phyloP scores from a whole-genome alignment of 306 rosid species.

The Inga oerstediana region DNA sequence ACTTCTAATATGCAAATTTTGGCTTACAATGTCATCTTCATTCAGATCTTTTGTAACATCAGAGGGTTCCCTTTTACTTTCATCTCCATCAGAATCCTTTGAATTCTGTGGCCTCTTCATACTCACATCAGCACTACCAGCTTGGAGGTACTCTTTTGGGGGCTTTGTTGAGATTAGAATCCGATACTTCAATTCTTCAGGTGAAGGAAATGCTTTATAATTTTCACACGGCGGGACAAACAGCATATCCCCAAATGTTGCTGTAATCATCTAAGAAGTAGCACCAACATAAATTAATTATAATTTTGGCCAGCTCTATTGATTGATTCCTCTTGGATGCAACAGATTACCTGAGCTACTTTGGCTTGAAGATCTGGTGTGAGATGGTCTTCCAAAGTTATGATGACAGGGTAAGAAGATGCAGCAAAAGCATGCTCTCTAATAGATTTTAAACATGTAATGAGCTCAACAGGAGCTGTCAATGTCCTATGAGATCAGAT shows the following conservation, averaged over 20 bases:
- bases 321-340: slow-evolving; percentile 2
- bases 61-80: slow-evolving; percentile 38
- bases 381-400: slow-evolving; percentile 79
- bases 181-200: slow-evolving; percentile 59
- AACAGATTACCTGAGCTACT: slow-evolving; percentile 59
- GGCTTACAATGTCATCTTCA: slow-evolving; percentile 45
- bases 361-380: slow-evolving; percentile 67
- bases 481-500: slow-evolving; percentile 54
- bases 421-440: slow-evolving; percentile 62
- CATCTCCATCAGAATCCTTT: slow-evolving; percentile 52
- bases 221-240: slow-evolving; percentile 49
- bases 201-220: slow-evolving; percentile 58
- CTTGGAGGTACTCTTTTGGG: slow-evolving; percentile 57
- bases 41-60: slow-evolving; percentile 34
- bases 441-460: slow-evolving; percentile 63
- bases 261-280: slow-evolving; percentile 49
- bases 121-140: slow-evolving; percentile 33
- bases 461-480: slow-evolving; percentile 66
- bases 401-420: slow-evolving; percentile 73
- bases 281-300: slow-evolving; percentile 5
- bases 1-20: slow-evolving; percentile 17
- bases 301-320: background rate
- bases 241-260: slow-evolving; percentile 62
- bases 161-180: slow-evolving; percentile 73
- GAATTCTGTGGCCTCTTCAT: slow-evolving; percentile 26